These are phyloP conservation scores for Amanita thiersii DNA, from an alignment of 768 basidiomycete genomes.

Conservation along the genomic window DNA sequence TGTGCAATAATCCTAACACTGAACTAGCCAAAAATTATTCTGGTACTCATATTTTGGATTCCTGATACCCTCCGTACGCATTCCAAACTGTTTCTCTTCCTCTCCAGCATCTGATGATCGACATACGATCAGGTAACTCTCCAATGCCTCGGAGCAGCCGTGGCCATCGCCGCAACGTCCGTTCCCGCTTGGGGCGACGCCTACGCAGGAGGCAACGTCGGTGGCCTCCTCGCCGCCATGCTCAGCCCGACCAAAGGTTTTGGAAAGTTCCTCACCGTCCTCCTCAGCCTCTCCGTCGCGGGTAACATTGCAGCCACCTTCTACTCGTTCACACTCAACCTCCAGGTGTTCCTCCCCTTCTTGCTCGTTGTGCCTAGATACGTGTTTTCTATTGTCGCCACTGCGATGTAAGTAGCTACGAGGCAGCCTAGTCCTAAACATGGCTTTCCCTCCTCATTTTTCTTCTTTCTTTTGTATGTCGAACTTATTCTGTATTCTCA, in stretches of 20 bases:
- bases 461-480: neutral
- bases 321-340: constrained; percentile 70
- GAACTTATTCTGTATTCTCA: neutral
- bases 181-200: constrained; percentile 57
- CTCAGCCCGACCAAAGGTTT: constrained; percentile 63
- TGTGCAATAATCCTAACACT: neutral
- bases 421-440: neutral
- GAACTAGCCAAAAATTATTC: constrained; percentile 52
- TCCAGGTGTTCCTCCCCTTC: constrained; percentile 61
- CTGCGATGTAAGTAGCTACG: constrained; percentile 56
- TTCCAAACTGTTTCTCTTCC: neutral
- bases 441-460: too few relatives aligned
- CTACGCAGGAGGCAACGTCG: constrained; percentile 52
- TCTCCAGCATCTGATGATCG: too few relatives aligned
- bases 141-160: constrained; percentile 53
- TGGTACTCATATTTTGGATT: constrained; percentile 64
- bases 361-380: constrained; percentile 62
- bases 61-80: constrained; percentile 43
- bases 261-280: constrained; percentile 72
- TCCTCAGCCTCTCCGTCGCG: constrained; percentile 74
- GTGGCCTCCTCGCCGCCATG: constrained; percentile 66
- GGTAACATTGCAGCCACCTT: constrained; percentile 79
- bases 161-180: constrained; percentile 42
- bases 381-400: constrained; percentile 64
- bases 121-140: constrained; percentile 28